Percentiles rank a stretch among this genome's conserved stretches.
These are phyloP conservation scores for Xylaria sp. DNA, from an alignment of 2,329 filamentous ascomycete species.

Conservation along the genomic window DNA sequence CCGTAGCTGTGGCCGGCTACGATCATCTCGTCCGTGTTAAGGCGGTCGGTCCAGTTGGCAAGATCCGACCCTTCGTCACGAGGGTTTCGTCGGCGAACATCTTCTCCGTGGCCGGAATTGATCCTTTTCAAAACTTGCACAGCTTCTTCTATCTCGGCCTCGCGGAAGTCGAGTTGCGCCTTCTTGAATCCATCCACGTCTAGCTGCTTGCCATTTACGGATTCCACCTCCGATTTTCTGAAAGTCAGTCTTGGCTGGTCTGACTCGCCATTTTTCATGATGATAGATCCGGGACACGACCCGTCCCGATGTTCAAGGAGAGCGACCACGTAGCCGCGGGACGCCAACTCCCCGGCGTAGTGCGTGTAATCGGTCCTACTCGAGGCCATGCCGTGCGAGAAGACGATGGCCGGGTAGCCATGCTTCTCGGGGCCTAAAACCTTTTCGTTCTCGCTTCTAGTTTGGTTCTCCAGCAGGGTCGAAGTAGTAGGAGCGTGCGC, in stretches of 20 bases:
- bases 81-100: constrained; percentile 45
- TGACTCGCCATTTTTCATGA: constrained; percentile 38
- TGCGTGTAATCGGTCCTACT: constrained; percentile 56
- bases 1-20: constrained; percentile 68
- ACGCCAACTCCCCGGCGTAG: constrained; percentile 53
- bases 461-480: constrained; percentile 26
- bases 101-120: constrained; percentile 43
- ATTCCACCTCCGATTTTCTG: constrained; percentile 42
- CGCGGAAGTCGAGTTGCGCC: constrained; percentile 53
- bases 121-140: constrained; percentile 46
- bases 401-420: constrained; percentile 49
- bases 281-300: constrained; percentile 49
- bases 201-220: constrained; percentile 28
- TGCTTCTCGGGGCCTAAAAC: constrained; percentile 22
- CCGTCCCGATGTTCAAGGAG: constrained; percentile 57
- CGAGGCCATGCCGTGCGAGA: constrained; percentile 56
- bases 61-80: constrained; percentile 52
- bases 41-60: constrained; percentile 52
- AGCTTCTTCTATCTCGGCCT: constrained; percentile 52
- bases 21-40: constrained; percentile 58
- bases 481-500: constrained; percentile 20
- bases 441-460: constrained; percentile 28
- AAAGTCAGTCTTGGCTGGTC: constrained; percentile 42
- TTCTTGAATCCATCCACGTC: constrained; percentile 43
- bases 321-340: constrained; percentile 52